A percentile compares a stretch with the other conserved stretches of the same genome.
Evolutionary conservation across 2,329 filamentous ascomycete species (phyloP).

Genomic region (Colletotrichum sp.): DNA sequence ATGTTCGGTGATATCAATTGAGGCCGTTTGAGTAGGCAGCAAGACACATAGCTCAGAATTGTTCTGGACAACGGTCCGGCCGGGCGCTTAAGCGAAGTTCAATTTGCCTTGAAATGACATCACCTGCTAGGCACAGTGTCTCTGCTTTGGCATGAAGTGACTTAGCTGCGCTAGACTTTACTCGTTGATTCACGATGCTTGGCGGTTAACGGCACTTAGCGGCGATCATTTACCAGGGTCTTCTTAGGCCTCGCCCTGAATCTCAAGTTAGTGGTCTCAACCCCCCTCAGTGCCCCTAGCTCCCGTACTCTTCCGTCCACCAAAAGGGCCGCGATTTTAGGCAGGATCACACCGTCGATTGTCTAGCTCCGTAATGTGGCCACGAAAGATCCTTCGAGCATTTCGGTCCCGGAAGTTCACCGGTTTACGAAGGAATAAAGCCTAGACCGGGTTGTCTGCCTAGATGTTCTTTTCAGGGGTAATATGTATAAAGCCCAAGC

Average conservation of each 20-base stretch:
- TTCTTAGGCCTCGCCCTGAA: background rate
- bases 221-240: background rate
- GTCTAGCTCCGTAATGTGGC: background rate
- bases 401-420: background rate
- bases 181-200: background rate
- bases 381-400: background rate
- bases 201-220: background rate
- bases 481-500: background rate
- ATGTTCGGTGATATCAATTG: background rate
- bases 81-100: background rate
- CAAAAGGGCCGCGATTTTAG: background rate
- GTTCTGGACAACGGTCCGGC: background rate
- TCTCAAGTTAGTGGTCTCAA: background rate
- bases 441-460: background rate
- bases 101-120: background rate
- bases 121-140: background rate
- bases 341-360: background rate
- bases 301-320: background rate
- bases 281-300: background rate
- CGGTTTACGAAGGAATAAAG: background rate
- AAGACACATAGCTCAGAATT: background rate
- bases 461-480: background rate
- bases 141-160: background rate
- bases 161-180: background rate
- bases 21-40: background rate